phyloP scores from a whole-genome alignment of 768 basidiomycete species.

The Hericium alpestre region DNA sequence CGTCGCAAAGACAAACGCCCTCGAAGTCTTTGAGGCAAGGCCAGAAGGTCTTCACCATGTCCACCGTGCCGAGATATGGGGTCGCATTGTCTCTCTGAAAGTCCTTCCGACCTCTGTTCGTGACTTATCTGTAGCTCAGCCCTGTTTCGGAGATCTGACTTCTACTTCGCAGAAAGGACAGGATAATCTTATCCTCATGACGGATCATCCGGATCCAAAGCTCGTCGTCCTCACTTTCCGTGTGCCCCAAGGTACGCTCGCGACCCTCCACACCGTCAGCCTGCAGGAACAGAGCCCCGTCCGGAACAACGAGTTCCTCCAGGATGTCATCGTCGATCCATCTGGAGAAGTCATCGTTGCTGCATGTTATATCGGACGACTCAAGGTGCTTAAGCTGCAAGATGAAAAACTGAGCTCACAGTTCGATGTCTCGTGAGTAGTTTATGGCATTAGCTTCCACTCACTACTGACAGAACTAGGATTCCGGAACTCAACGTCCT shows the following conservation, averaged over 20 bases:
- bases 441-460: no score
- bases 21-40: conserved; percentile 60
- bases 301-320: conserved; percentile 64
- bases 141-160: conserved; percentile 1
- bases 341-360: conserved; percentile 50
- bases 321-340: conserved; percentile 56
- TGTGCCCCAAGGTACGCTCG: conserved; percentile 21
- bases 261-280: conserved; percentile 33
- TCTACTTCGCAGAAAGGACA: conserved; percentile 2
- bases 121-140: conserved; percentile 1
- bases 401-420: conserved; percentile 44
- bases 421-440: conserved; percentile 51
- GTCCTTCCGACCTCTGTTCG: conserved; percentile 45
- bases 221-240: conserved; percentile 50
- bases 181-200: conserved; percentile 53
- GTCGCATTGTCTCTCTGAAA: conserved; percentile 47
- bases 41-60: conserved; percentile 51
- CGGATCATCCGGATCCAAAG: conserved; percentile 70
- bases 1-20: conserved; percentile 51
- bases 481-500: conserved; percentile 61
- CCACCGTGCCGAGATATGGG: conserved; percentile 58
- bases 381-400: conserved; percentile 52
- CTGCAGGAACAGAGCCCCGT: conserved; percentile 41
- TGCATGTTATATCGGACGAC: conserved; percentile 58
- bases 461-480: no score